These are phyloP conservation scores for Gonium pectorale DNA, from an alignment of 139 green algal species.

Conservation along the genomic window DNA sequence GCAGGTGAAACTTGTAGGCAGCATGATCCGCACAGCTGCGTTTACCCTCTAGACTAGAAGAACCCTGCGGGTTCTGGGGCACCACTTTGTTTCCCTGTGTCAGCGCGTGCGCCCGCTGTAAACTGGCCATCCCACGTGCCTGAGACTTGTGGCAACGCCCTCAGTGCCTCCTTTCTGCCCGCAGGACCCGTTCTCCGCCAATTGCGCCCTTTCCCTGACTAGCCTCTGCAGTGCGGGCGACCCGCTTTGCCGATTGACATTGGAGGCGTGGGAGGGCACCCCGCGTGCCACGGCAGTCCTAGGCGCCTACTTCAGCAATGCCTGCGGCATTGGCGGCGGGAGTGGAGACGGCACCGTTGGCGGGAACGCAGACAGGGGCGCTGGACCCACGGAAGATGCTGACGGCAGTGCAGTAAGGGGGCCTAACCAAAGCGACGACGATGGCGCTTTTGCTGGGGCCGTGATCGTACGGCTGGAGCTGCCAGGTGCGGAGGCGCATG, in stretches of 20 bases:
- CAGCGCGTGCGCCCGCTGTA: too few relatives aligned
- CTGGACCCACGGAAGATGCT: too few relatives aligned
- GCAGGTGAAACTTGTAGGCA: too few relatives aligned
- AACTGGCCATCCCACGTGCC: too few relatives aligned
- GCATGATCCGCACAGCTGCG: too few relatives aligned
- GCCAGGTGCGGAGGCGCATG: background rate
- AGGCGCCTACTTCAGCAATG: slow-evolving; percentile 10
- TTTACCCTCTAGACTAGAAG: too few relatives aligned
- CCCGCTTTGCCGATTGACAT: slow-evolving; percentile 36
- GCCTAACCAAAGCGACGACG: background rate
- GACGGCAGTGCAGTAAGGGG: too few relatives aligned
- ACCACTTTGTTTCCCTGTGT: too few relatives aligned
- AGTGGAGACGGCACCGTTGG: background rate
- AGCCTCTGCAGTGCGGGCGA: slow-evolving; percentile 22
- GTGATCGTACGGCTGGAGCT: slow-evolving; percentile 19
- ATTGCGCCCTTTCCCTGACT: slow-evolving; percentile 34
- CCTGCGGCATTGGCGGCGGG: slow-evolving; percentile 1
- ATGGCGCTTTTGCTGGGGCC: background rate
- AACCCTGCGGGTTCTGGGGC: too few relatives aligned
- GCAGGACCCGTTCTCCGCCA: slow-evolving; percentile 37
- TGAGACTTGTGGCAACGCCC: too few relatives aligned
- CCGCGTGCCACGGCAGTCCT: slow-evolving; percentile 6
- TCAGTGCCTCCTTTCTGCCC: background rate
- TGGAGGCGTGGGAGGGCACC: slow-evolving; percentile 27
- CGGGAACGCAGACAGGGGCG: too few relatives aligned